These are phyloP conservation scores for Rhizopogon roseolus DNA, from an alignment of 768 basidiomycete genomes.

Conservation along the genomic window DNA sequence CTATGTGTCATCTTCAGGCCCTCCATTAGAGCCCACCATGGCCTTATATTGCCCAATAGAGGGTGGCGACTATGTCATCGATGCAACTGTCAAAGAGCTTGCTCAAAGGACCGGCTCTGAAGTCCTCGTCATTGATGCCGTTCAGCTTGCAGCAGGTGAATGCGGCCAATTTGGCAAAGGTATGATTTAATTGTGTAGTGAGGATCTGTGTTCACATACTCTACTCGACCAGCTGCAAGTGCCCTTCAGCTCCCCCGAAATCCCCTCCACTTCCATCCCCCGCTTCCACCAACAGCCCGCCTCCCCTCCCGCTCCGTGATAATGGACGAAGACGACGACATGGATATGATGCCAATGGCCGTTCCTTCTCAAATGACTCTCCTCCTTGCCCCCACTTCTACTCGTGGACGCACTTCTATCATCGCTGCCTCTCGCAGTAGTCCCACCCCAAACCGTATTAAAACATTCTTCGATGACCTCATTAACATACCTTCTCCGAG, in stretches of 20 bases:
- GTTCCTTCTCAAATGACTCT: conserved; percentile 43
- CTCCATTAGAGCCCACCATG: conserved; percentile 73
- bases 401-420: conserved; percentile 30
- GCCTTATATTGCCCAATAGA: conserved; percentile 78
- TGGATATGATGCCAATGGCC: conserved; percentile 44
- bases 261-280: conserved; percentile 62
- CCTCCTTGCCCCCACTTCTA: conserved; percentile 32
- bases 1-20: conserved; percentile 47
- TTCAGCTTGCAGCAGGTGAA: conserved; percentile 84
- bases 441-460: conserved; percentile 50
- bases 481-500: conserved; percentile 52
- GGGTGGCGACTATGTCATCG: conserved; percentile 81
- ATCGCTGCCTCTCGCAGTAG: conserved; percentile 36
- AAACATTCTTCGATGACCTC: conserved; percentile 72
- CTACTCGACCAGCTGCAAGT: conserved; percentile 51
- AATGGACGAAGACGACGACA: conserved; percentile 43
- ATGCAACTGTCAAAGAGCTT: conserved; percentile 73
- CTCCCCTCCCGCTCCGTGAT: conserved; percentile 15
- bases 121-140: conserved; percentile 78
- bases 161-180: conserved; percentile 84
- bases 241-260: conserved; percentile 66
- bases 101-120: conserved; percentile 73
- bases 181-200: conserved; percentile 19
- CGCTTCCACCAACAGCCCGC: conserved; percentile 19
- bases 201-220: background rate